Base-by-base conservation (phyloP, 495 filamentous ascomycete species). In the Amorphotheca resinae region DNA sequence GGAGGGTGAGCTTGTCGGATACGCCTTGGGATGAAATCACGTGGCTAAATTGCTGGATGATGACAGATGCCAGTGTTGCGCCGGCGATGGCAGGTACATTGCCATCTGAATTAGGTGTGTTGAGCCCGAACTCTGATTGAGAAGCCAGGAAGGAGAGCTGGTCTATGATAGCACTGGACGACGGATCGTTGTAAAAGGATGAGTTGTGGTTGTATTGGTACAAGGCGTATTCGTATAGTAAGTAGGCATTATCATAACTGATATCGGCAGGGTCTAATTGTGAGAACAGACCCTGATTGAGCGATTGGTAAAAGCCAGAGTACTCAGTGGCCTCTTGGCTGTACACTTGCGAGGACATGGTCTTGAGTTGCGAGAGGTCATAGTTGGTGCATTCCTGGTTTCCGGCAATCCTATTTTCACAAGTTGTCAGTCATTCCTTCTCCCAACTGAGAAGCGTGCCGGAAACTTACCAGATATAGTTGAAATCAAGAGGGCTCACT, bases 191-290 rank as follows among this genome's bases (percentile, higher is more conserved):
- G n/a, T n/a, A n/a, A n/a, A n/a, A n/a, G 33, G 42, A 34, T 16
- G 79, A 59, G 4, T 83, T 82, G 56, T 84, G 75, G 54, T 80
- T 61, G 44, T 76, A 79, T 46, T 84, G 73, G 43, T 65, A 79
- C 41, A 46, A 45, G 66, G 68, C 18, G 75, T 77, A 49, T 76
- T 78, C 18, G 41, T 53, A 54, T 1, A 57, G 42, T 2, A 17
- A 7, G 12, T 40, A 35, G 7, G 50, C 54, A 38, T 49, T 51
- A 9, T 7, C 54, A 32, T 79, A 83, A 38, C 63, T 66, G 22
- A 61, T 33, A 12, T 33, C 33, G 17, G 16, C 36, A 1, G 34
- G 25, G 14, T 45, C 18, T 14, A 62, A 18, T 2, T 20, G 31
- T 15, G 18, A 41, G 34, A 70, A 64, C 17, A 64, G 55, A 2